A percentile compares a stretch with the other conserved stretches of the same genome.
phyloP scores from a whole-genome alignment of 2,329 filamentous ascomycete genomes.

The Penicillium sp. region DNA sequence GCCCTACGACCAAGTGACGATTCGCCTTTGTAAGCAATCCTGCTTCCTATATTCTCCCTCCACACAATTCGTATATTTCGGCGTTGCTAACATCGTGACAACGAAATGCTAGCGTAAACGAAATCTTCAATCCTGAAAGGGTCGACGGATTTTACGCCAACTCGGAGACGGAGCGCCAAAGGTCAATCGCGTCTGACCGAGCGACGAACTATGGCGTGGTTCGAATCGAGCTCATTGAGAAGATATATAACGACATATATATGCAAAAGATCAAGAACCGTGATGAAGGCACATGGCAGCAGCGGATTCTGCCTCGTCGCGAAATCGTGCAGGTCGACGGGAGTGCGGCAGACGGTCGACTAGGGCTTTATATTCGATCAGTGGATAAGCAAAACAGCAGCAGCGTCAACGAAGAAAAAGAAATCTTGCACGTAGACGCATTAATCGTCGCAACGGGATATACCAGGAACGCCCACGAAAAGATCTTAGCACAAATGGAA shows the following conservation, averaged over 20 bases:
- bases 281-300: slow-evolving; percentile 72
- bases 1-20: slow-evolving; percentile 90
- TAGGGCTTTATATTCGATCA: slow-evolving; percentile 60
- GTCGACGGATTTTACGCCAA: slow-evolving; percentile 73
- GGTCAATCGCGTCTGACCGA: slow-evolving; percentile 64
- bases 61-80: neutral
- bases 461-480: slow-evolving; percentile 69
- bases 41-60: neutral
- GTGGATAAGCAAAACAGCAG: slow-evolving; percentile 19
- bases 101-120: slow-evolving; percentile 66
- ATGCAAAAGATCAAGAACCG: slow-evolving; percentile 69
- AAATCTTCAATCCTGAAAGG: slow-evolving; percentile 87
- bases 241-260: slow-evolving; percentile 83
- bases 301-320: slow-evolving; percentile 70
- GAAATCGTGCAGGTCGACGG: slow-evolving; percentile 60
- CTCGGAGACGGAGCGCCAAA: slow-evolving; percentile 58
- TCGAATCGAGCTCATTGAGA: slow-evolving; percentile 81
- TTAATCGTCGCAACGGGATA: slow-evolving; percentile 89
- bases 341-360: slow-evolving; percentile 47
- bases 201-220: slow-evolving; percentile 95
- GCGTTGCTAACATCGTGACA: slow-evolving; percentile 2
- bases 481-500: slow-evolving; percentile 66
- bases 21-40: slow-evolving; percentile 73
- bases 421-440: slow-evolving; percentile 70
- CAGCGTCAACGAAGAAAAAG: slow-evolving; percentile 42